Percentiles rank a stretch among this genome's conserved stretches.
Conservation (phyloP, 2,329 filamentous ascomycete species). For the Scedosporium dehoogii region DNA sequence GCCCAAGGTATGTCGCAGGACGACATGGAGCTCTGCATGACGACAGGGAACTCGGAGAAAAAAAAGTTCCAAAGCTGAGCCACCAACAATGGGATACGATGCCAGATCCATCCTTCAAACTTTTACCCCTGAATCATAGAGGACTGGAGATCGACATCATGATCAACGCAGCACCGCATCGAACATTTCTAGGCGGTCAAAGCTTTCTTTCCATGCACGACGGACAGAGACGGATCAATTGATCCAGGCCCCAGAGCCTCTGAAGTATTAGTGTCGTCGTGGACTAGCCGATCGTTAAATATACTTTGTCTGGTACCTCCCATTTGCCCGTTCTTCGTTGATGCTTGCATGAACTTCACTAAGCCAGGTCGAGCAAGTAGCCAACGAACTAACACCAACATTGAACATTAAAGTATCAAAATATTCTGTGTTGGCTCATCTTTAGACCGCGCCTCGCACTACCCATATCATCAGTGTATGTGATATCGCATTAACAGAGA, state of each 20-base stretch:
- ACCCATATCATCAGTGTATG: no score
- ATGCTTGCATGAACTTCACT: no score
- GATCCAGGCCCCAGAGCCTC: neutral
- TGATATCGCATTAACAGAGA: no score
- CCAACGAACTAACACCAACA: no score
- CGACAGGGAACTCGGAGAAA: neutral
- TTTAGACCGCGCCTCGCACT: no score
- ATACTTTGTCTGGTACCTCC: neutral
- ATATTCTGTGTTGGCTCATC: no score
- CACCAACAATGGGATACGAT: no score
- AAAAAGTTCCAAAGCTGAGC: neutral
- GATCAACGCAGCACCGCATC: conserved; percentile 4
- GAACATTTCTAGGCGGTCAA: neutral
- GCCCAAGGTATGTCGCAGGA: neutral
- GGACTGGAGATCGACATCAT: neutral
- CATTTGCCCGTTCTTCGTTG: no score
- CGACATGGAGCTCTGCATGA: neutral
- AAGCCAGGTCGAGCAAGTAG: no score
- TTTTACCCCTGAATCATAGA: neutral
- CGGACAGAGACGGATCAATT: neutral
- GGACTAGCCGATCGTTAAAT: neutral
- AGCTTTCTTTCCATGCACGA: conserved; percentile 3
- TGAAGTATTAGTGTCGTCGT: neutral
- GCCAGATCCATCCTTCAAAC: no score
- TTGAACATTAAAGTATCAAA: no score